These are phyloP conservation scores for Paspalum vaginatum DNA, from an alignment of 176 grass and related monocot genomes.

Conservation along the genomic window DNA sequence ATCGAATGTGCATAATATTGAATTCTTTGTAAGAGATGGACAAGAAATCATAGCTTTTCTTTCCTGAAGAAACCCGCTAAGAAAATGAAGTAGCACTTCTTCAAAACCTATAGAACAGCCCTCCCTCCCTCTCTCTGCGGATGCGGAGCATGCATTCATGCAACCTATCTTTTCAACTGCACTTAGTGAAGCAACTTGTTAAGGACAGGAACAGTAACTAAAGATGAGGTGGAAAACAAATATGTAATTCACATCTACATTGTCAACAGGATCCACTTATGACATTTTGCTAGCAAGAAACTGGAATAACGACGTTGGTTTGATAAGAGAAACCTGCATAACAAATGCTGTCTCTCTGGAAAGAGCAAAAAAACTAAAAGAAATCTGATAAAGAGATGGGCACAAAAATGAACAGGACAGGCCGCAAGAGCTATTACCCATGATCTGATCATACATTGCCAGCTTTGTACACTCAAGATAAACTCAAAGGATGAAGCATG, in stretches of 20 bases:
- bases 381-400: slow-evolving; percentile 4
- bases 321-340: not conserved
- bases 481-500: not conserved
- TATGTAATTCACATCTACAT: slow-evolving; percentile 22
- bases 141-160: no score
- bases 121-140: no score
- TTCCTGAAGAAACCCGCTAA: not conserved
- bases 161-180: slow-evolving; percentile 11
- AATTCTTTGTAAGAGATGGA: not conserved
- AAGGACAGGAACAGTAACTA: slow-evolving; percentile 11
- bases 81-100: slow-evolving; percentile 8
- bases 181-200: slow-evolving; percentile 17
- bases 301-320: not conserved
- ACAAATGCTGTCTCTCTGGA: not conserved
- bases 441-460: not conserved
- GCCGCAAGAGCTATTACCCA: not conserved
- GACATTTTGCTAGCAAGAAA: not conserved
- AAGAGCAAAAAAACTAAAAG: not conserved
- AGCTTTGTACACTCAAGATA: not conserved
- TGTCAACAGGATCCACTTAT: slow-evolving; percentile 18
- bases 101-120: not conserved
- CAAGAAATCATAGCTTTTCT: slow-evolving; percentile 13
- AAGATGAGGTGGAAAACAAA: not conserved
- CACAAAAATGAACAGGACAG: slow-evolving; percentile 11
- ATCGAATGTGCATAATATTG: not conserved